A percentile compares a stretch with the other conserved stretches of the same genome.
Evolutionary conservation across 108 stramenopile species (phyloP).

Genomic region (Nannochloropsis salina): DNA sequence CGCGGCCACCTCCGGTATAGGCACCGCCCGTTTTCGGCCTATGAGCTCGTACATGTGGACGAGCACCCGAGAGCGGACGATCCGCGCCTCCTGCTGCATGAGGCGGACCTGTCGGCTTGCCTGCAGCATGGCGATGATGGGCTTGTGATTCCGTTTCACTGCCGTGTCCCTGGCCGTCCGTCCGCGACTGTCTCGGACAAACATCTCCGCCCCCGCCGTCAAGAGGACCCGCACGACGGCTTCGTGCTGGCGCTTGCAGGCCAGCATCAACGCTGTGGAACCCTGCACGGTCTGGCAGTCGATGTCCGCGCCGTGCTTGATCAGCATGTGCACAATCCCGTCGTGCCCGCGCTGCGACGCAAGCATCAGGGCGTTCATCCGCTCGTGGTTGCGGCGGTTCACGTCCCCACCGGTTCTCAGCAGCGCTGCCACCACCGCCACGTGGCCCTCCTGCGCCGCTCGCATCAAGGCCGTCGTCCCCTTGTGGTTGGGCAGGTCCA

Average conservation of each 20-base stretch:
- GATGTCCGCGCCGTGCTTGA: slow-evolving; percentile 61
- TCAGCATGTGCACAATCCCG: slow-evolving; percentile 60
- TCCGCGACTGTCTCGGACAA: slow-evolving; percentile 59
- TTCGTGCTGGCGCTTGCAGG: slow-evolving; percentile 69
- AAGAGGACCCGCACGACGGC: slow-evolving; percentile 67
- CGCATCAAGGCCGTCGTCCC: slow-evolving; percentile 80
- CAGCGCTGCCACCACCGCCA: slow-evolving; percentile 43
- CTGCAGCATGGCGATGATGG: slow-evolving; percentile 50
- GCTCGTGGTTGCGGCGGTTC: slow-evolving; percentile 67
- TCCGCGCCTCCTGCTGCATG: slow-evolving; percentile 29
- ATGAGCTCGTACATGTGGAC: slow-evolving; percentile 24
- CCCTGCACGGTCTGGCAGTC: slow-evolving; percentile 64
- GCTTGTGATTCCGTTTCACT: slow-evolving; percentile 36
- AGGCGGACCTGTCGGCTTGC: slow-evolving; percentile 45
- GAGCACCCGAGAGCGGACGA: slow-evolving; percentile 7
- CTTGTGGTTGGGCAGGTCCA: slow-evolving; percentile 68
- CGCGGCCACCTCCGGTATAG: slow-evolving; percentile 41
- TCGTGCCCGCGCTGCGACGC: slow-evolving; percentile 69
- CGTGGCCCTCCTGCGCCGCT: slow-evolving; percentile 73
- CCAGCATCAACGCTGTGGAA: slow-evolving; percentile 73
- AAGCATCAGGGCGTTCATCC: slow-evolving; percentile 76
- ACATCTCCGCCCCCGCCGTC: slow-evolving; percentile 68
- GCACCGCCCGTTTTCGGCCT: slow-evolving; percentile 30
- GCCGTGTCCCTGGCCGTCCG: slow-evolving; percentile 68
- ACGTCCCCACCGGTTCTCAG: slow-evolving; percentile 58